phyloP scores from a whole-genome alignment of 2,329 filamentous ascomycete genomes.

The Tolypocladium cylindrosporum region DNA sequence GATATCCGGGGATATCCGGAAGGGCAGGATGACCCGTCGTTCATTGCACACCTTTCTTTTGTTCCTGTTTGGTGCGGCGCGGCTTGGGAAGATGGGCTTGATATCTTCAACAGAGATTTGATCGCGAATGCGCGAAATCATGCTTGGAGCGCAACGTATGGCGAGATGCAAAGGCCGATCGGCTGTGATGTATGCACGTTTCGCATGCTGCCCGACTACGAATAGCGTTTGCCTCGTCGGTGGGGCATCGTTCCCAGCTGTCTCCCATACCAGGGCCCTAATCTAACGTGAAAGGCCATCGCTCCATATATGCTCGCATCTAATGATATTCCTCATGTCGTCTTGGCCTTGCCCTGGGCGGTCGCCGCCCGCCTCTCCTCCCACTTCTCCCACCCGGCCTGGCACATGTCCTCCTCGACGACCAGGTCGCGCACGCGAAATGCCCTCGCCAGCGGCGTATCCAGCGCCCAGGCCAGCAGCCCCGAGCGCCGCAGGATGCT shows the following conservation, averaged over 20 bases:
- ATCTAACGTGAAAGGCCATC: neutral
- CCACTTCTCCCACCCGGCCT: constrained; percentile 93
- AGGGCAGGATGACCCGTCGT: neutral
- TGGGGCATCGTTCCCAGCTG: neutral
- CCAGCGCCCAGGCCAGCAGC: constrained; percentile 62
- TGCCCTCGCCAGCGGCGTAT: constrained; percentile 51
- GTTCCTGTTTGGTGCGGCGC: too few relatives aligned
- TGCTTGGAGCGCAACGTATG: neutral
- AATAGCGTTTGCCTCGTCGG: neutral
- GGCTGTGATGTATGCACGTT: neutral
- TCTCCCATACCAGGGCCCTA: neutral
- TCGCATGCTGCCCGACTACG: neutral
- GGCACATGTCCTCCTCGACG: constrained; percentile 76
- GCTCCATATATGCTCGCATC: neutral
- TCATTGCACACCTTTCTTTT: neutral
- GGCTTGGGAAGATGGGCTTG: neutral
- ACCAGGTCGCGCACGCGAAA: constrained; percentile 75
- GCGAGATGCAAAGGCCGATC: neutral
- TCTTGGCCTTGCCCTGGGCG: constrained; percentile 21
- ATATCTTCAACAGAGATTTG: neutral
- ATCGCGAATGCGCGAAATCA: neutral
- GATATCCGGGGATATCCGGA: neutral
- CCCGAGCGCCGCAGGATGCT: constrained; percentile 56
- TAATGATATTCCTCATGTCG: constrained; percentile 2
- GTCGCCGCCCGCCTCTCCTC: constrained; percentile 40